Evolutionary conservation across 345 rosid species (phyloP).

Genomic region (Geranium brycei): DNA sequence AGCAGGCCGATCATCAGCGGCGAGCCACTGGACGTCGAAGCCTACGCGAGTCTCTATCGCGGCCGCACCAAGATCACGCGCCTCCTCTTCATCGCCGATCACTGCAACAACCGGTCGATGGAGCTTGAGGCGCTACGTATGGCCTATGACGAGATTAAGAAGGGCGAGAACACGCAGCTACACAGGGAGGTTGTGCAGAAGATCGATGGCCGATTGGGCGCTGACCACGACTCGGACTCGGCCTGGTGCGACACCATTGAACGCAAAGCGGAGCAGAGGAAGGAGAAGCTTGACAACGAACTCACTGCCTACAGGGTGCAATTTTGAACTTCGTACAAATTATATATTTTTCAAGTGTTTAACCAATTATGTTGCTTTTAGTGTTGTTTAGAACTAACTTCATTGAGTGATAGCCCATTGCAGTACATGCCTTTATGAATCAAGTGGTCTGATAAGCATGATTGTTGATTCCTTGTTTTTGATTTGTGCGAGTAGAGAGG

Average conservation of each 20-base stretch:
- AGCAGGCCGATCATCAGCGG: constrained; percentile 59
- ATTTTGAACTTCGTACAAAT: too few species aligned
- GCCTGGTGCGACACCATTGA: constrained; percentile 70
- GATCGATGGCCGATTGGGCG: constrained; percentile 63
- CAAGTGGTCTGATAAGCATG: too few species aligned
- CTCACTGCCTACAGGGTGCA: constrained; percentile 82
- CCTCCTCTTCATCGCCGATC: constrained; percentile 67
- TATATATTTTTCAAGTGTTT: too few species aligned
- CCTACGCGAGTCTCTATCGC: constrained; percentile 72
- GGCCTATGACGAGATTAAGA: constrained; percentile 91
- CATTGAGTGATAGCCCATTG: too few species aligned
- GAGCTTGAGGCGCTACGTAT: constrained; percentile 76
- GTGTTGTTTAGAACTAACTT: too few species aligned
- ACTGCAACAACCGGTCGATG: constrained; percentile 52
- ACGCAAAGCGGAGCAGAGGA: constrained; percentile 72
- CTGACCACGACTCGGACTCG: constrained; percentile 41
- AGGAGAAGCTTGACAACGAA: constrained; percentile 79
- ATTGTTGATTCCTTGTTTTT: too few species aligned
- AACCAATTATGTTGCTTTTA: too few species aligned
- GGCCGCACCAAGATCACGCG: constrained; percentile 84
- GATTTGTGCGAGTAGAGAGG: too few species aligned
- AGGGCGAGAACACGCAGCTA: constrained; percentile 84
- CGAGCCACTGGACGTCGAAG: constrained; percentile 86
- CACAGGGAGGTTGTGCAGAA: constrained; percentile 64
- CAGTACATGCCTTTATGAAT: too few species aligned